Evolutionary conservation across 2,329 filamentous ascomycete genomes (phyloP).

Genomic region (Cyphellophora attinorum): DNA sequence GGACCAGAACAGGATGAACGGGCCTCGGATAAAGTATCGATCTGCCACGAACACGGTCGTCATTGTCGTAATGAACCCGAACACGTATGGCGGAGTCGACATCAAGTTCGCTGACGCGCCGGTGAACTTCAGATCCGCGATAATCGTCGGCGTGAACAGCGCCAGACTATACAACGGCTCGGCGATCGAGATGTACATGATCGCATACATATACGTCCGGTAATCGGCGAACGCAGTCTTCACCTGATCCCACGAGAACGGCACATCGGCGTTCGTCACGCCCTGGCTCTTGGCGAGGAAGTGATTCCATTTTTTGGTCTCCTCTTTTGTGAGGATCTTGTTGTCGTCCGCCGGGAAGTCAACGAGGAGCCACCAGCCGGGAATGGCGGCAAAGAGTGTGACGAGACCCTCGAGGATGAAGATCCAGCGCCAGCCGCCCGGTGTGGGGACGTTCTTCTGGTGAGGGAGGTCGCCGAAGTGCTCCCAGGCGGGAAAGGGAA

Average conservation of each 20-base stretch:
- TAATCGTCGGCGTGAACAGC: slow-evolving; percentile 6
- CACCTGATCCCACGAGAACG: slow-evolving; percentile 4
- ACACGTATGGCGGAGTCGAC: slow-evolving; percentile 4
- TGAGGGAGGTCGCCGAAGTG: slow-evolving; percentile 1
- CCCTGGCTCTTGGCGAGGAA: slow-evolving; percentile 46
- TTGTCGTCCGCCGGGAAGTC: slow-evolving; percentile 48
- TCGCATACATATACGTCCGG: slow-evolving; percentile 3
- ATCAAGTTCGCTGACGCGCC: slow-evolving; percentile 4
- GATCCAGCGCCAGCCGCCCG: slow-evolving; percentile 60
- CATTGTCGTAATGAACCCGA: slow-evolving; percentile 5
- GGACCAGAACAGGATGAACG: slow-evolving; percentile 4
- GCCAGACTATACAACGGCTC: slow-evolving; percentile 4
- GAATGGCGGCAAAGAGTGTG: slow-evolving; percentile 43
- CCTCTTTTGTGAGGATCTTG: slow-evolving; percentile 29
- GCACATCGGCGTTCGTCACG: slow-evolving; percentile 7
- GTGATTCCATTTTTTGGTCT: slow-evolving; percentile 18
- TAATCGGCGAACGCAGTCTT: slow-evolving; percentile 2
- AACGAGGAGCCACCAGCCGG: slow-evolving; percentile 49
- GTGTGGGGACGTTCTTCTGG: slow-evolving; percentile 23
- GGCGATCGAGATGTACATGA: slow-evolving; percentile 5
- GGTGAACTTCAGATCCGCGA: slow-evolving; percentile 3
- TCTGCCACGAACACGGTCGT: slow-evolving; percentile 1
- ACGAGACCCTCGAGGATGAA: slow-evolving; percentile 43
- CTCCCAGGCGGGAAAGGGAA: slow-evolving; percentile 17
- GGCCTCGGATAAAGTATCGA: background rate